phyloP scores from a whole-genome alignment of 139 green algal genomes.

The Micractinium sp. region DNA sequence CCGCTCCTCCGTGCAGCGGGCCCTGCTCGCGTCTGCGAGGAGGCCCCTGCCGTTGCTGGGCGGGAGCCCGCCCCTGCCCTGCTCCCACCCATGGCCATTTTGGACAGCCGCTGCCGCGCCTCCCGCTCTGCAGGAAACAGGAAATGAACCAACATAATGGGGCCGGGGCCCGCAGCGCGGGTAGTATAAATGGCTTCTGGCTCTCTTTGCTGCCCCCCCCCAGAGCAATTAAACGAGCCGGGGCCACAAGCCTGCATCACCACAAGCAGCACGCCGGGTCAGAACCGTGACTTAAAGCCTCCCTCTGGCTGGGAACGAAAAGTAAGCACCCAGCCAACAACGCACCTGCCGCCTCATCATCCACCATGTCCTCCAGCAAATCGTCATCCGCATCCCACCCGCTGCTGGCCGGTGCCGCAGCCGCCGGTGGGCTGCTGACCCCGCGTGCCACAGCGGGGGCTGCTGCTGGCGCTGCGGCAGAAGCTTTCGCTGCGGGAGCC shows the following conservation, averaged over 20 bases:
- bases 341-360: slow-evolving; percentile 1
- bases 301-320: no score
- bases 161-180: no score
- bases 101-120: slow-evolving; percentile 35
- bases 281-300: no score
- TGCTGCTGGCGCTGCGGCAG: background rate
- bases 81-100: slow-evolving; percentile 6
- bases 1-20: background rate
- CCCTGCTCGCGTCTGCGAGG: background rate
- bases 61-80: background rate
- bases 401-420: background rate
- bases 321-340: background rate
- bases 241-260: no score
- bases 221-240: no score
- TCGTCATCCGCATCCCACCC: slow-evolving; percentile 47
- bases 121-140: slow-evolving; percentile 22
- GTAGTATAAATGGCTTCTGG: no score
- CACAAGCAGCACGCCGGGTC: no score
- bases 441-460: background rate
- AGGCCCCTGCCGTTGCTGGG: background rate
- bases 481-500: background rate
- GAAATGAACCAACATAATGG: no score
- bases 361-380: slow-evolving; percentile 49
- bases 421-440: background rate
- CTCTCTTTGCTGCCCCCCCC: no score